Base-by-base conservation (phyloP, 805 yeast species). In the Kazachstania bromeliacearum region DNA sequence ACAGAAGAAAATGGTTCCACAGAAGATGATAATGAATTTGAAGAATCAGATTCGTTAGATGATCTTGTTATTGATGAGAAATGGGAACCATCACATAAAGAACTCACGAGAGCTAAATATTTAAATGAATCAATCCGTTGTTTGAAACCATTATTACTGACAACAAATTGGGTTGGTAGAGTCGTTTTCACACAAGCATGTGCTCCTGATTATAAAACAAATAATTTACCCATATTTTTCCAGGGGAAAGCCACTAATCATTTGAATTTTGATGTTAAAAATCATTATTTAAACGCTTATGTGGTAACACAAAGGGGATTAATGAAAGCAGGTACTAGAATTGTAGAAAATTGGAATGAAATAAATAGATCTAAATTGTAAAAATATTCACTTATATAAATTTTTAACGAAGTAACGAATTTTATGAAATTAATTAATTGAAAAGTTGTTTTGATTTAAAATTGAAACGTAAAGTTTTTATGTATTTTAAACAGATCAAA, bases 91-190 rank as follows among this genome's bases (percentile, higher is more conserved):
- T 47, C 55, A 8, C 59, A 58, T 10, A 66, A 64, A 39, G 39
- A 47, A 15, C 46, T 53, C 18, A 46, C 67, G 2, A 53, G 62
- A 33, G 57, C 67, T 21, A 71, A 68, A 40, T 62, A 60, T 41
- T 60, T 70, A 29, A 63, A 70, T 31, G 75, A 75, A 49, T 68
- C 77, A 13, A 50, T 75, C 23, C 66, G 79, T 33, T 76, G 83
- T 43, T 71, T 76, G 18, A 71, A 66, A 44, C 71, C 78, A 3
- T 59, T 76, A 36, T 60, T 68, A 1, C 62, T 63, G 41, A 73
- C 70, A 31, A 77, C 74, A 29, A 45, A 63, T 7, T 76, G 82
- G 81, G 55, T 68, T 16, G 71, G 74, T 30, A 71, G 64, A 45
- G 50, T 62, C 21, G 45, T 71, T 15, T 64, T 67, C 22, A 63